Evolutionary conservation across 1,284 basidiomycete genomes (phyloP), one percentile per base, ranked within the genome.

Genomic region (Melampsora larici-populina): DNA sequence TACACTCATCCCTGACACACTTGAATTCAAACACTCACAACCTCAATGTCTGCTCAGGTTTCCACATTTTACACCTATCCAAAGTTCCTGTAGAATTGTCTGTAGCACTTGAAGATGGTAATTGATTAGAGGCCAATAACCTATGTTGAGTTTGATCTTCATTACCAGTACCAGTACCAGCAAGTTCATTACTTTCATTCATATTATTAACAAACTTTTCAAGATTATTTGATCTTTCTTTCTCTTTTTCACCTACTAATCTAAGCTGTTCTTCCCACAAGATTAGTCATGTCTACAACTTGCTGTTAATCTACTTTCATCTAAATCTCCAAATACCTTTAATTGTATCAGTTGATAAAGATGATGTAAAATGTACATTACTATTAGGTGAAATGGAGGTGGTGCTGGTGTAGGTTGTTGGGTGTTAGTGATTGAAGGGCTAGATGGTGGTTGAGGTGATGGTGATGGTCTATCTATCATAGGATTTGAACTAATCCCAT

Each of bases 281-380:
- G 88, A 88, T 81, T 90, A 90, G 81, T 93, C 92, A 0, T 92
- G 92, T 67, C 91, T 88, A 85, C 93, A 95, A 75, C 95, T 93
- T 18, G 92, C 91, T 18, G 93, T 95, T 49, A 90, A 82, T 67
- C 87, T 87, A 78, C 87, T 87, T 78, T 89, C 88, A 13, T 86
- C 82, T 70, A 89, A 87, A 11, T 82, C 81, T 29, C 87, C 86
- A 77, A 75, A 75, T 17, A 33, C 43, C 64, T 18, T 63, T 40
- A 24, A 36, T 64, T 21, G 64, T 13, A 46, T 40, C 15, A 29
- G 64, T 26, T 31, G 64, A n/a, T 48, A n/a, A 26, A 55, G 73
- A 75, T 46, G 55, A 46, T 6, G 31, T 26, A 1, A 68, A 51
- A 9, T 46, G 63, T 33, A 75, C 49, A 60, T 75, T 75, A 8